These are phyloP conservation scores for Phytophthora ramorum DNA, from an alignment of 352 stramenopile species.

Conservation along the genomic window DNA sequence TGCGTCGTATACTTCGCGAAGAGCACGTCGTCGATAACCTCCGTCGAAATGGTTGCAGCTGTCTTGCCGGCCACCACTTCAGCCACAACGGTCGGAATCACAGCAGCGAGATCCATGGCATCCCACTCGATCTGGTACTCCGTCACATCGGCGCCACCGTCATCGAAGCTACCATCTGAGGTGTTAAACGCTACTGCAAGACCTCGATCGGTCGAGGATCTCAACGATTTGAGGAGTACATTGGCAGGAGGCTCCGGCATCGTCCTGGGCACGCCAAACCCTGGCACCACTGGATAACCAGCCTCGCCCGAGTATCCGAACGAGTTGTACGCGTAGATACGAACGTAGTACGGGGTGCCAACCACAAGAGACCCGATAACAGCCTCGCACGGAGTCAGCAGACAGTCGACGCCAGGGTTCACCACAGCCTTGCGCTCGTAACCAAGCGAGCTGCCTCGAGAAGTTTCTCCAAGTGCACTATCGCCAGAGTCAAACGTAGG, in stretches of 20 bases:
- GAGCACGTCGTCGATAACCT: slow-evolving; percentile 63
- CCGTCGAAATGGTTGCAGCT: slow-evolving; percentile 22
- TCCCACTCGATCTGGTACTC: slow-evolving; percentile 95
- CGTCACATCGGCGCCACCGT: slow-evolving; percentile 83
- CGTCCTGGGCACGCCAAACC: slow-evolving; percentile 80
- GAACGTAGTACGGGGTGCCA: slow-evolving; percentile 90
- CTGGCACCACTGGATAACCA: slow-evolving; percentile 64
- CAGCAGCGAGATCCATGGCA: slow-evolving; percentile 79
- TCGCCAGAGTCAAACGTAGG: slow-evolving; percentile 85
- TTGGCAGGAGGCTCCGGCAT: slow-evolving; percentile 65
- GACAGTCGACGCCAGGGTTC: slow-evolving; percentile 76
- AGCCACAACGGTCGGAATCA: slow-evolving; percentile 36
- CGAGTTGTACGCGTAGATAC: slow-evolving; percentile 93
- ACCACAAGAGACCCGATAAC: slow-evolving; percentile 82
- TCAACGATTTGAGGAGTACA: slow-evolving; percentile 55
- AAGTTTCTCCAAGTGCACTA: slow-evolving; percentile 29
- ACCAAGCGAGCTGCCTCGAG: slow-evolving; percentile 72
- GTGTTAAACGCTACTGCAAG: slow-evolving; percentile 86
- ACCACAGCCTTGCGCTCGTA: slow-evolving; percentile 78
- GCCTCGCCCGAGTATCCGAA: slow-evolving; percentile 89
- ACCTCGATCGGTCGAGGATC: slow-evolving; percentile 43
- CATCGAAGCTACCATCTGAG: slow-evolving; percentile 52
- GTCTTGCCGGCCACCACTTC: slow-evolving; percentile 3
- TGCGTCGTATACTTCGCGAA: slow-evolving; percentile 91
- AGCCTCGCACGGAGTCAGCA: slow-evolving; percentile 80